Base-by-base conservation (phyloP, 2,329 filamentous ascomycete species). In the Xenoacremonium recifei region DNA sequence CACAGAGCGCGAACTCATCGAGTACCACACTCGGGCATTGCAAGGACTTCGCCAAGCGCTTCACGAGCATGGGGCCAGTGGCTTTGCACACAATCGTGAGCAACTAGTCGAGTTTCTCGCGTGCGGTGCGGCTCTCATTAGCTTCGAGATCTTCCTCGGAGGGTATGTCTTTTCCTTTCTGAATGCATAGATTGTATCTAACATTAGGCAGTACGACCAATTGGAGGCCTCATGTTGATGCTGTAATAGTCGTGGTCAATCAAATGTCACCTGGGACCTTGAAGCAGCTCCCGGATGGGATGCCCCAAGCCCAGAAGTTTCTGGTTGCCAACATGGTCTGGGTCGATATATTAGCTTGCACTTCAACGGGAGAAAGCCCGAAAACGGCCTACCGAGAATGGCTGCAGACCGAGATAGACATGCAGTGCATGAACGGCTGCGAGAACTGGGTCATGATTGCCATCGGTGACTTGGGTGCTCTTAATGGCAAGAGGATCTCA, bases 101-200 rank as follows among this genome's bases (percentile, higher is more conserved):
- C 44, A 52, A 21, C 49, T 48, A 35, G 46, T 60, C 4, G 57
- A 60, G 21, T 55, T 60, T 20, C 41, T 60, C 2, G 56, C 55
- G 0, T 53, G 54, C 3, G 57, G 57, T 0, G 47, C 48, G 10
- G 51, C 55, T 5, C 45, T 60, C 12, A 59, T 60, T 21, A 57
- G 55, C 3, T 59, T 60, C 9, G 51, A 60, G 43, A 54, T 59
- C n/a, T n/a, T n/a, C n/a, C n/a, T n/a, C n/a, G n/a, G n/a, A n/a
- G n/a, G n/a, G n/a, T n/a, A n/a, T n/a, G n/a, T n/a, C n/a, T n/a
- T n/a, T n/a, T n/a, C n/a, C n/a, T n/a, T n/a, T n/a, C n/a, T n/a
- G n/a, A n/a, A n/a, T n/a, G n/a, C n/a, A n/a, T n/a, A n/a, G n/a
- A n/a, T n/a, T n/a, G n/a, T n/a, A n/a, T n/a, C n/a, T n/a, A n/a